Base-by-base conservation (phyloP, 306 rosid species). In the Fragaria vesca region DNA sequence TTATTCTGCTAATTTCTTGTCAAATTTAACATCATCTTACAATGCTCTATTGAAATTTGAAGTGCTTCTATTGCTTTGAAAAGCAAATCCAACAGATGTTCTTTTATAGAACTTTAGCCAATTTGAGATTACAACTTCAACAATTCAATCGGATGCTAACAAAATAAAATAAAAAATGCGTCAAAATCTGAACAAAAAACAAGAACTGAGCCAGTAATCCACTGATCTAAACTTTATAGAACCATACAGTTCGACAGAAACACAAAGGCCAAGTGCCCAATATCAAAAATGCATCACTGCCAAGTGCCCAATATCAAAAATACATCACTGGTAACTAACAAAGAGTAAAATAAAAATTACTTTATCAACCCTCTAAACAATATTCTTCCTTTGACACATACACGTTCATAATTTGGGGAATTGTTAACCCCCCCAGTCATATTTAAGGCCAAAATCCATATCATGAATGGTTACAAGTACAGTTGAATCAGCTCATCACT, bases 401-500 rank as follows among this genome's bases (percentile, higher is more conserved):
- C 28, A 20, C 52, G 4, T 43, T 21, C 71, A 78, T 38, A 72
- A 48, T 58, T 65, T 32, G 52, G 4, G 32, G 73, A 36, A 66
- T 20, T 26, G 45, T 43, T 3, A 46, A 12, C 15, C 12, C 21
- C 21, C 46, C 68, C 57, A 46, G 72, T 45, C 55, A 47, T 60
- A 18, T 24, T 52, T 51, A 58, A 38, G 58, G 38, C 8, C 20
- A 46, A 74, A 77, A 69, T 66, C 34, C 46, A 77, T 42, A 57
- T 60, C 60, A 76, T n/a, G 52, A 58, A 51, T 66, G 80, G 38
- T 80, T 92, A 92, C 61, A 92, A 85, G 87, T 95, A 95, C 15
- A 95, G 90, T 89, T 95, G 98, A 84, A 95, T 95, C 79, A 95
- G 96, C 82, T 95, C 98, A 78, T 95, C 98, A 78, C 97, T 91